Percentiles rank a stretch among this genome's conserved stretches.
Conservation (phyloP, 345 rosid genomes). For the Nasturtium officinale region DNA sequence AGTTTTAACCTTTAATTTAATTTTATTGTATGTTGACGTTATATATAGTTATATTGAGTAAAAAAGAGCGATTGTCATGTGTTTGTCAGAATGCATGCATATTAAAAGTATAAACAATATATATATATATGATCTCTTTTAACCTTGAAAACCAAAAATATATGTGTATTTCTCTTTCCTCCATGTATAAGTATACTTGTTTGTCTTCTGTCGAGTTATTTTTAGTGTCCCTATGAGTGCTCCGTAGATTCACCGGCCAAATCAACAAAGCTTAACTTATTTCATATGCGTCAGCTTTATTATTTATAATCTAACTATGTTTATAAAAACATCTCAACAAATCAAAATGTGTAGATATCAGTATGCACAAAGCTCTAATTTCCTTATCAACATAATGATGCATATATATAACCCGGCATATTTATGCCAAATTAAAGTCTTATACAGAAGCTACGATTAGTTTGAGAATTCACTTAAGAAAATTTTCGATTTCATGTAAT, state of each 20-base stretch:
- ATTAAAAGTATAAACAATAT: no score
- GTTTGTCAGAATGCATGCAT: no score
- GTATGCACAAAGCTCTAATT: background rate
- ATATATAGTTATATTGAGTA: no score
- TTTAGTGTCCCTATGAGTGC: constrained; percentile 29
- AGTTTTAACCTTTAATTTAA: background rate
- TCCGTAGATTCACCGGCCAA: constrained; percentile 32
- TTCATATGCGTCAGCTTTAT: constrained; percentile 6
- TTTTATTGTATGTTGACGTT: background rate
- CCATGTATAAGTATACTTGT: no score
- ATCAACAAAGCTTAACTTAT: constrained; percentile 12
- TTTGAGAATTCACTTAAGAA: background rate
- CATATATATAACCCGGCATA: background rate
- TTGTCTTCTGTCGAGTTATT: no score
- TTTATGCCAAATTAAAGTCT: background rate
- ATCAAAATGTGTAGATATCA: background rate
- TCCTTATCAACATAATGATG: background rate
- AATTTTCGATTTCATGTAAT: background rate
- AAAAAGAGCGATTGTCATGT: no score
- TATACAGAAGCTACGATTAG: background rate
- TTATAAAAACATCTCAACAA: background rate
- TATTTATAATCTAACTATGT: background rate
- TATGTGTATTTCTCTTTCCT: no score
- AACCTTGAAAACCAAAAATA: no score
- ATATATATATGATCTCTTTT: no score